Conservation (phyloP, 192 early-diverging fungal genomes). For the Diversispora epigaea region DNA sequence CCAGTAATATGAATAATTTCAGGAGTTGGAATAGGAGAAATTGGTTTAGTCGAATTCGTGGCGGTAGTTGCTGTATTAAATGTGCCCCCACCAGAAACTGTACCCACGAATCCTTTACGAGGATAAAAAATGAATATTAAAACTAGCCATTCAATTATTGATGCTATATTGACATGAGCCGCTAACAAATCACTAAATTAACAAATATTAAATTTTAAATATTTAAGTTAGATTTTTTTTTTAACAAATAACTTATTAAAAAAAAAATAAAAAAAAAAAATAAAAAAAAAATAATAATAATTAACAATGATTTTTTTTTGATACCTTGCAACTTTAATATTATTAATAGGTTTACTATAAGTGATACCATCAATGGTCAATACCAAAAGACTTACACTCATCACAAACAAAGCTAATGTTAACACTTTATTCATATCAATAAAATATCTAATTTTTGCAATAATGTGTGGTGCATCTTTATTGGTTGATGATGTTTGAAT, state of each 20-base stretch:
- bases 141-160: conserved; percentile 13
- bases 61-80: background rate
- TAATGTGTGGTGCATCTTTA: background rate
- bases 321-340: conserved; percentile 1
- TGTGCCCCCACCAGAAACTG: background rate
- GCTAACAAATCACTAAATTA: conserved; percentile 10
- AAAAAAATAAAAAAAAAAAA: background rate
- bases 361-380: background rate
- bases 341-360: background rate
- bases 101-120: conserved; percentile 24
- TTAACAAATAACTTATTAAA: background rate
- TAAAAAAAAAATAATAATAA: background rate
- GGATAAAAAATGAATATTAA: conserved; percentile 28
- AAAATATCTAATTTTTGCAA: conserved; percentile 24
- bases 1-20: background rate
- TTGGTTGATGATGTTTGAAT: background rate
- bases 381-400: background rate
- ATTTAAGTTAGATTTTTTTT: background rate
- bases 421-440: conserved; percentile 27
- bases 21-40: background rate
- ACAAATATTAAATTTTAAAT: background rate
- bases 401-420: background rate
- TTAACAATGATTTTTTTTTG: background rate
- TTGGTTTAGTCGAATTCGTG: background rate
- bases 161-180: conserved; percentile 8